Percentiles rank a stretch among this genome's conserved stretches.
Evolutionary conservation across 2,329 filamentous ascomycete species (phyloP).

Genomic region (Hymenotorrendiella dingleyae): DNA sequence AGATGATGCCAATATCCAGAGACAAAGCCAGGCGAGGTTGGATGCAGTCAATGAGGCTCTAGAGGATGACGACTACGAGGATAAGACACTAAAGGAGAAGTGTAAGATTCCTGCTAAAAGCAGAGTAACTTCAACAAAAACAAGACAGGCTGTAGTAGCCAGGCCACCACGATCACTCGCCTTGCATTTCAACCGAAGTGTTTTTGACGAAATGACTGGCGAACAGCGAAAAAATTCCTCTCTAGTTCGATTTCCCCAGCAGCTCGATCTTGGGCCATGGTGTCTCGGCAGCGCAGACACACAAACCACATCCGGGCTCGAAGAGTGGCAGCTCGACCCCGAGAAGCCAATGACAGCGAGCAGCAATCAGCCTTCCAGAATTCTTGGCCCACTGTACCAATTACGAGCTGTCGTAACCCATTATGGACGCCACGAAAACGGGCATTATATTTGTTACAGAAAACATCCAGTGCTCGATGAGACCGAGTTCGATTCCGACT

Average conservation of each 20-base stretch:
- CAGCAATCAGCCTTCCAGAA: slow-evolving; percentile 41
- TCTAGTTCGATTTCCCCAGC: slow-evolving; percentile 67
- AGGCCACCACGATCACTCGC: slow-evolving; percentile 74
- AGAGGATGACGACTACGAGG: slow-evolving; percentile 74
- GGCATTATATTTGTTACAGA: slow-evolving; percentile 90
- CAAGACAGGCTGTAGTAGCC: slow-evolving; percentile 81
- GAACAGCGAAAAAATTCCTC: slow-evolving; percentile 79
- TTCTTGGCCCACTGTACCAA: slow-evolving; percentile 61
- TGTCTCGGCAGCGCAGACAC: slow-evolving; percentile 57
- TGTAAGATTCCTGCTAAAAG: slow-evolving; percentile 63
- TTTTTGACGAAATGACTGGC: slow-evolving; percentile 81
- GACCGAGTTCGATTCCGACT: slow-evolving; percentile 14
- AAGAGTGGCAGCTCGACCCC: slow-evolving; percentile 67
- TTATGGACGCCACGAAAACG: slow-evolving; percentile 86
- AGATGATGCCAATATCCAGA: slow-evolving; percentile 16
- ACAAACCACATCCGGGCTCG: slow-evolving; percentile 35
- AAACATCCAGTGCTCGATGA: slow-evolving; percentile 47
- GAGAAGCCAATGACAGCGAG: slow-evolving; percentile 67
- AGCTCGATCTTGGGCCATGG: slow-evolving; percentile 77
- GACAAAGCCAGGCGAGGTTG: slow-evolving; percentile 47
- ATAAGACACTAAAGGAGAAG: slow-evolving; percentile 54
- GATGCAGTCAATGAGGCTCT: slow-evolving; percentile 63
- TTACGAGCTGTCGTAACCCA: slow-evolving; percentile 83
- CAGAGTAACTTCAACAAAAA: slow-evolving; percentile 74
- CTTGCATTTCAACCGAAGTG: slow-evolving; percentile 85